Conservation (phyloP, 495 filamentous ascomycete species). For the Cairneyella variabilis region DNA sequence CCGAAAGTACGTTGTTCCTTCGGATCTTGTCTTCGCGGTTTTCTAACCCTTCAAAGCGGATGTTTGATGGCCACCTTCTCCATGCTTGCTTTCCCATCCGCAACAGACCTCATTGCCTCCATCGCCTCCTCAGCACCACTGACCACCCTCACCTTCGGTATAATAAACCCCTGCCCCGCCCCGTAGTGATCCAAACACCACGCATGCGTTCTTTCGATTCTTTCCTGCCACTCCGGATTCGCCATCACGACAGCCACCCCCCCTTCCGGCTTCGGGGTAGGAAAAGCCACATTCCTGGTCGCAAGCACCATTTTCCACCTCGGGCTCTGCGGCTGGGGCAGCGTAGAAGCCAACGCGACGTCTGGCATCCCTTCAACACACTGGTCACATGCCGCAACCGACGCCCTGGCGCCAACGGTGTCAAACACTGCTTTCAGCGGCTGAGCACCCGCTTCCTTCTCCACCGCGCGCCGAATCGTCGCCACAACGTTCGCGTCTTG, state of each 20-base stretch:
- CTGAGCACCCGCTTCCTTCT: neutral
- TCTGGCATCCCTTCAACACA: neutral
- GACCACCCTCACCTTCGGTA: neutral
- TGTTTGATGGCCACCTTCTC: conserved; percentile 1
- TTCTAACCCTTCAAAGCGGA: neutral
- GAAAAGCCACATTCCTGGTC: neutral
- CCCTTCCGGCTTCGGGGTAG: neutral
- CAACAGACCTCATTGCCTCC: neutral
- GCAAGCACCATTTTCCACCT: neutral
- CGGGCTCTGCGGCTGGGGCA: neutral
- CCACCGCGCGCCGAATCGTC: neutral
- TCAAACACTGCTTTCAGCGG: neutral
- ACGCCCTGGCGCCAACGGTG: neutral
- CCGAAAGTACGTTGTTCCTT: too few relatives aligned
- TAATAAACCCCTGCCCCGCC: neutral
- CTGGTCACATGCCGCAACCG: neutral
- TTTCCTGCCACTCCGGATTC: neutral
- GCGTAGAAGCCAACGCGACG: neutral
- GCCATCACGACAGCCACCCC: neutral
- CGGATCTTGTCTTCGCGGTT: too few relatives aligned
- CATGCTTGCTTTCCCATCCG: neutral
- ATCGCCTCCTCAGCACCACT: neutral
- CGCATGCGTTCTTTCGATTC: neutral
- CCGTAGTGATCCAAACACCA: neutral
- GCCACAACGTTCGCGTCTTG: neutral